Base-by-base conservation (phyloP, 2,329 filamentous ascomycete genomes). In the Neophaeococcomyces aloes region DNA sequence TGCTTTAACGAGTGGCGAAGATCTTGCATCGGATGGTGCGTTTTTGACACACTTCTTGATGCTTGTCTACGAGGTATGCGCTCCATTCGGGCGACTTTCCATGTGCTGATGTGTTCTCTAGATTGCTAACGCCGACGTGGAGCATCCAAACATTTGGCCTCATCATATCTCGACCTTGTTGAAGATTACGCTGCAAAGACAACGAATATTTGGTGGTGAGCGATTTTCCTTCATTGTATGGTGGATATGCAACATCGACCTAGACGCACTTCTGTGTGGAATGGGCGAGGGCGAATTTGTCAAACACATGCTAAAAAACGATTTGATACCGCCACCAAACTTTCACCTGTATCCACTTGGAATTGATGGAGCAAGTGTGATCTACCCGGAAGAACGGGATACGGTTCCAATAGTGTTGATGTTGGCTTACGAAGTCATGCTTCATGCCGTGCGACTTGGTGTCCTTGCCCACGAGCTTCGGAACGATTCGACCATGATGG, bases 21-120 rank as follows among this genome's bases (percentile, higher is more conserved):
- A 77, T 51, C 59, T 75, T n/a, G 64, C 69, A 14, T 74, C 71
- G 0, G 71, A 77, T 53, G 72, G 71, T n/a, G 63, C 71, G 18
- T 70, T 77, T 46, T 63, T 75, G 21, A 71, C 72, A 1, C 73
- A 78, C 55, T 76, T 75, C 48, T 59, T 78, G 3, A 64, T 78
- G 6, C 64, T 76, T 25, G 59, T 76, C 15, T 76, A 76, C 53
- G 74, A 77, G 59, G 70, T 75, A 47, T 57, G 63, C 49, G 42
- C 48, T 33, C 23, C 6, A 31, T 33, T 44, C 3, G 25, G 17
- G n/a, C 29, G 8, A 11, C 11, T 18, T 17, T 15, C 38, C 4
- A 13, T 42, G 10, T 23, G 21, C 27, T 41, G 21, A 35, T 32
- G 8, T 30, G 29, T 11, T 18, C 5, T 45, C 21, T 49, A 70